Evolutionary conservation across 2,329 filamentous ascomycete genomes (phyloP).

Genomic region (Xylariaceae sp.): DNA sequence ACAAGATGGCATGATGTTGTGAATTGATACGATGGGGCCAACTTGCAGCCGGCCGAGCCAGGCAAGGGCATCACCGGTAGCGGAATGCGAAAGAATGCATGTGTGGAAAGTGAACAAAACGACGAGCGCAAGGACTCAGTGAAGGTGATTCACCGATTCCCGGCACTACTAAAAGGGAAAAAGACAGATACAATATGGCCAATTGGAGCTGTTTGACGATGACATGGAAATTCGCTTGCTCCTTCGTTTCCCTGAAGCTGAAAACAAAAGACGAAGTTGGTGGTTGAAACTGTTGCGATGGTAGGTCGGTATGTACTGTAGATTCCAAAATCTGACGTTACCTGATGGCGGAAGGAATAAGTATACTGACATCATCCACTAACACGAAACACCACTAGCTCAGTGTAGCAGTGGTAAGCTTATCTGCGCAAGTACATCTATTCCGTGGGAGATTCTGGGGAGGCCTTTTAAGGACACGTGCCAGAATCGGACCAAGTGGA

Average conservation of each 20-base stretch:
- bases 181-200: background rate
- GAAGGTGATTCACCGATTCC: slow-evolving; percentile 20
- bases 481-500: background rate
- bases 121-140: slow-evolving; percentile 19
- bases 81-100: slow-evolving; percentile 43
- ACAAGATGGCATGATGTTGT: slow-evolving; percentile 27
- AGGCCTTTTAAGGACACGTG: slow-evolving; percentile 29
- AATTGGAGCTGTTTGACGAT: background rate
- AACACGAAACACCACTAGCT: slow-evolving; percentile 5
- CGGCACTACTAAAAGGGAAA: slow-evolving; percentile 2
- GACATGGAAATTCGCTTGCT: background rate
- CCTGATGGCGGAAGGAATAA: too few relatives aligned
- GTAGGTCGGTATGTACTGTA: too few relatives aligned
- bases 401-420: background rate
- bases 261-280: background rate
- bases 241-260: background rate
- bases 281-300: slow-evolving; percentile 1
- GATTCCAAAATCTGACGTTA: too few relatives aligned
- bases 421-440: slow-evolving; percentile 1
- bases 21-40: slow-evolving; percentile 33
- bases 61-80: slow-evolving; percentile 51
- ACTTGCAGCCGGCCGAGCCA: slow-evolving; percentile 45
- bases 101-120: slow-evolving; percentile 32
- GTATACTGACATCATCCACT: slow-evolving; percentile 21
- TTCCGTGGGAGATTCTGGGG: too few relatives aligned